These are phyloP conservation scores for Pisolithus orientalis DNA, from an alignment of 768 basidiomycete genomes.

Conservation along the genomic window DNA sequence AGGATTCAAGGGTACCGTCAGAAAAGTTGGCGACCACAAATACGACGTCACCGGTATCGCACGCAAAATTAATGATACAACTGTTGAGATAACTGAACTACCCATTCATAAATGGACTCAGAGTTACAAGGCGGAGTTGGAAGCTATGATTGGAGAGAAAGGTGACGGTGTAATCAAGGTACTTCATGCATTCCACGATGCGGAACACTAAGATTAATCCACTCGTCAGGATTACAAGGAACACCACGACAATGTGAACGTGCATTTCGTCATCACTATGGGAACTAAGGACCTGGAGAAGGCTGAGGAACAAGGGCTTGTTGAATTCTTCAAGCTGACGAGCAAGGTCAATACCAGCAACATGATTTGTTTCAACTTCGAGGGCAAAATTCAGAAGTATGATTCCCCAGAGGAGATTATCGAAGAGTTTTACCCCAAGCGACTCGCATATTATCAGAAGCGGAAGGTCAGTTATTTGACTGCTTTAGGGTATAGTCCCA, in stretches of 20 bases:
- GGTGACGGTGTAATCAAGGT: slow-evolving; percentile 79
- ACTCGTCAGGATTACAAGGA: slow-evolving; percentile 86
- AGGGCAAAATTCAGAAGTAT: slow-evolving; percentile 95
- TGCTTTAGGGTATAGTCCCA: not conserved
- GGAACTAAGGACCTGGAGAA: slow-evolving; percentile 72
- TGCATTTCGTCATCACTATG: slow-evolving; percentile 86
- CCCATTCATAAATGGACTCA: slow-evolving; percentile 96
- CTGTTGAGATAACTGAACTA: slow-evolving; percentile 90
- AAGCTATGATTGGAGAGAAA: slow-evolving; percentile 85
- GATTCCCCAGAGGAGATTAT: slow-evolving; percentile 84
- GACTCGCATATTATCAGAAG: slow-evolving; percentile 89
- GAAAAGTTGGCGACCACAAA: slow-evolving; percentile 74
- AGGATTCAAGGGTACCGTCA: slow-evolving; percentile 88
- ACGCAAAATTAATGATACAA: slow-evolving; percentile 76
- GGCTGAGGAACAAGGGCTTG: slow-evolving; percentile 83
- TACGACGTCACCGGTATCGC: slow-evolving; percentile 74
- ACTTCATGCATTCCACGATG: not conserved
- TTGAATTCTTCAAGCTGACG: slow-evolving; percentile 88
- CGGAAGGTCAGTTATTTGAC: slow-evolving; percentile 65
- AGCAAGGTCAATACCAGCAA: slow-evolving; percentile 84
- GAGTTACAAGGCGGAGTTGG: slow-evolving; percentile 86
- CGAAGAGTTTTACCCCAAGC: slow-evolving; percentile 85
- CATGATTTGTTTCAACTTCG: slow-evolving; percentile 98
- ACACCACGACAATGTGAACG: slow-evolving; percentile 86
- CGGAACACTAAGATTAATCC: not conserved